Evolutionary conservation across 495 filamentous ascomycete genomes (phyloP), one percentile per base, ranked within the genome.

Genomic region (Astrothelium subdiscretum): DNA sequence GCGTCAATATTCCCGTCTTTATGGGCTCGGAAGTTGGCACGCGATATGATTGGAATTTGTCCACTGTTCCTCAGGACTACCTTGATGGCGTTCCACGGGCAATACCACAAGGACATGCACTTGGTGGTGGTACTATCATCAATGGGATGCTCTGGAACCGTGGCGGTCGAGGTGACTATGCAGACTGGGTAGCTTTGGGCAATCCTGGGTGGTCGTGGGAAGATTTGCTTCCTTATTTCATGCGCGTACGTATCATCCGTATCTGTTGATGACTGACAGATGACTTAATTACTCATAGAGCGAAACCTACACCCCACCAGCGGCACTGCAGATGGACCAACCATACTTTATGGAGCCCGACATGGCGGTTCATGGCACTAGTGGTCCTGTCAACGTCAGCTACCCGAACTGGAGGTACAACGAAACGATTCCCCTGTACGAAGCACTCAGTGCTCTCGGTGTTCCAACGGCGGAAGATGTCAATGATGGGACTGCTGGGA

Each of bases 381-480:
- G 6, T 24, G 67, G 67, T 4, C 65, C 65, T 13, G 63, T 67
- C 24, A 66, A 64, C 58, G 67, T 69, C 20, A 66, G 60, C 59
- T 67, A 61, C 57, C 57, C 67, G 18, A 32, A 63, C 35, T 68
- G 57, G 40, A 62, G 59, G 40, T 70, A 65, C 58, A 64, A 60
- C 26, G 29, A 26, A 13, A 64, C 63, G 18, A 44, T 58, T 12
- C 10, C 58, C n/a, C 51, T 70, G 2, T 70, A 69, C 58, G 43
- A 54, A 22, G 68, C 61, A 12, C 52, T 70, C 1, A 66, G 66
- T 52, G 64, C 64, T 26, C 32, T 69, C 26, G 68, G 68, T 18
- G 60, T 70, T 0, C 68, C 68, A 10, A 70, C 63, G 0, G 68
- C 68, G 13, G 63, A 62, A 40, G 68, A 70, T 58, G 67, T 67